Base-by-base conservation (phyloP, 257 asterid genomes). In the Jacaranda copaia region DNA sequence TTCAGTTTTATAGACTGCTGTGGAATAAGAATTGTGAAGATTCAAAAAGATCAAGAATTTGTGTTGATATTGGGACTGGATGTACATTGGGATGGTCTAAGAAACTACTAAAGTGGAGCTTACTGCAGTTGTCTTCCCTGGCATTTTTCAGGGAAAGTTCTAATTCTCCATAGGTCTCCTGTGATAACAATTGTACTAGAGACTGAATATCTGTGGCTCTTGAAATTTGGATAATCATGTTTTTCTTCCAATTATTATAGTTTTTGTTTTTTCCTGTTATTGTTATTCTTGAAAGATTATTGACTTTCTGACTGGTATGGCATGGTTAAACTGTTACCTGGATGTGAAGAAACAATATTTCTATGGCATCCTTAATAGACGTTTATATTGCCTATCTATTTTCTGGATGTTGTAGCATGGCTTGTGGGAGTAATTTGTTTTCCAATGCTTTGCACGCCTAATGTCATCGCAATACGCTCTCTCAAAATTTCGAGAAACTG, bases 371-470 rank as follows among this genome's bases (percentile, higher is more conserved):
- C 13, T 65, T 46, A 19, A 59, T 25, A n/a, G 66, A 39, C 55
- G 38, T 39, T 39, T 38, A 16, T 64, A 6, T 40, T 16, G 40
- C 52, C 40, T 32, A 43, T 57, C 35, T 42, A 14, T 58, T 74
- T 81, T 45, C 68, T 77, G 51, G 19, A 77, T 60, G 35, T 7
- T 32, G 5, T 58, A 45, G 46, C 16, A 16, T 9, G 65, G 59
- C 14, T 53, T 66, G 36, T 38, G 14, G n/a, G 57, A 76, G 46
- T 39, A 43, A 25, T 61, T 46, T 45, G 32, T 70, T 57, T 39
- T 14, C 58, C 55, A 8, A 6, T 70, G 46, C 53, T 25, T 18
- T 48, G 64, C 38, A 70, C n/a, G 45, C 35, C 67, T 4, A 11
- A 19, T 25, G 58, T 72, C 53, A 65, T 40, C 38, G 55, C 36